Conservation (phyloP, 2,329 filamentous ascomycete species). For the Nemania bipapillata region DNA sequence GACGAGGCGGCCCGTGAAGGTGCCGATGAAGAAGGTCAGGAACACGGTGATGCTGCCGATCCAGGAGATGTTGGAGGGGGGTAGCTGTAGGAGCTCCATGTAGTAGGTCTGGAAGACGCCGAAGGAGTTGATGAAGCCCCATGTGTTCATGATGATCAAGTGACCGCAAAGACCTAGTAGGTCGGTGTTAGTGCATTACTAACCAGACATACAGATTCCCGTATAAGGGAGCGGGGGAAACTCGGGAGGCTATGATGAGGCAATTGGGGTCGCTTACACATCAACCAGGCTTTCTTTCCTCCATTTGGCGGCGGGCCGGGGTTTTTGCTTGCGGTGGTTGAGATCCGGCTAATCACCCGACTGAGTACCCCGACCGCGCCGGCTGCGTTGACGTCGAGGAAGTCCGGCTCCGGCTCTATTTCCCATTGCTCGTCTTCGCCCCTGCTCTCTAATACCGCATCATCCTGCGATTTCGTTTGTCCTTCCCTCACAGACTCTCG, state of each 20-base stretch:
- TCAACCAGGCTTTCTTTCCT: constrained; percentile 60
- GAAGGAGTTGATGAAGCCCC: constrained; percentile 67
- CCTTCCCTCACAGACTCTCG: constrained; percentile 7
- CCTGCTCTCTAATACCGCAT: constrained; percentile 6
- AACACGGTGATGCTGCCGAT: constrained; percentile 67
- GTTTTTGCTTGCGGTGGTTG: constrained; percentile 55
- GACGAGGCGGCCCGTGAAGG: constrained; percentile 63
- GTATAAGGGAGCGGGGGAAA: not conserved
- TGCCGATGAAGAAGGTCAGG: constrained; percentile 65
- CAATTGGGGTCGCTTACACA: constrained; percentile 50
- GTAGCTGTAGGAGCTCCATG: constrained; percentile 52
- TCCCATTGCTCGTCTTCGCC: constrained; percentile 36
- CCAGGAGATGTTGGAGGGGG: constrained; percentile 62
- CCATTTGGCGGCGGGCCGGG: constrained; percentile 64
- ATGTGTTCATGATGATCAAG: constrained; percentile 63
- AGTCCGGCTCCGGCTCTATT: constrained; percentile 42
- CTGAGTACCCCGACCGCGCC: constrained; percentile 49
- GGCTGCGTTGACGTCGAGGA: constrained; percentile 42
- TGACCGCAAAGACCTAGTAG: constrained; percentile 55
- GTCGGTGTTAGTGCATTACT: constrained; percentile 8
- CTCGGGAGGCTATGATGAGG: constrained; percentile 34
- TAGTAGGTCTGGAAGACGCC: constrained; percentile 68
- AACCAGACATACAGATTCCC: not conserved
- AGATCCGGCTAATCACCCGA: constrained; percentile 57
- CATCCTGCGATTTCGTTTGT: constrained; percentile 7